Base-by-base conservation (phyloP, 2,329 filamentous ascomycete species). In the Didymella exigua region DNA sequence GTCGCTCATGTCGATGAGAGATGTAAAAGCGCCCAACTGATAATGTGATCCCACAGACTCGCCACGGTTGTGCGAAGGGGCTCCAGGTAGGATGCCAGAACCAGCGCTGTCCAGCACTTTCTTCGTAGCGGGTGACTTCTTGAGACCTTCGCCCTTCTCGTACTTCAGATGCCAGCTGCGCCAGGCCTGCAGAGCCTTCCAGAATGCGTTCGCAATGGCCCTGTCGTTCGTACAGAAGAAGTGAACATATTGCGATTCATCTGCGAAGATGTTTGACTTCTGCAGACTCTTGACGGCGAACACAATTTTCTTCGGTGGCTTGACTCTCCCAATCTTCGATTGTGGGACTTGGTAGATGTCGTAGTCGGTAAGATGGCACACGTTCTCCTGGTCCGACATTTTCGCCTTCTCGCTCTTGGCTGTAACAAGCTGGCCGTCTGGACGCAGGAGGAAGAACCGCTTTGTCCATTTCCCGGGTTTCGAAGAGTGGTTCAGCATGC, bases 271-370 rank as follows among this genome's bases (percentile, higher is more conserved):
- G 54, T 85, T 86, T 0, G 89, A 89, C 75, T 93, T 96, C 70
- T 96, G 89, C 77, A 96, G 92, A 65, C 90, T 96, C 76, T 96
- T 97, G 65, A 98, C 83, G 0, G 91, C 93, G 67, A 90, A 93
- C 76, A 91, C 96, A 63, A 87, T 82, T 69, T 88, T 89, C 75
- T 95, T 96, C 0, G 93, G 93, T 0, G 92, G 89, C 66, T 89
- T 92, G 48, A 97, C 81, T 67, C 88, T 89, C 31, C 85, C 81
- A 59, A 86, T 77, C 62, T 91, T 86, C 38, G 85, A 83, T 46
- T 85, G 81, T 5, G 86, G 91, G 1, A 91, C 89, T 1, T 82
- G 85, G 76, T 97, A 97, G 43, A 97, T 89, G 69, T 98, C 93
- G 73, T 93, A 97, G 75, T 97, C 93, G 2, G 90, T 91, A 42